Evolutionary conservation across 139 green algal species (phyloP), one percentile per base, ranked within the genome.

Genomic region (Tetraselmis striata): DNA sequence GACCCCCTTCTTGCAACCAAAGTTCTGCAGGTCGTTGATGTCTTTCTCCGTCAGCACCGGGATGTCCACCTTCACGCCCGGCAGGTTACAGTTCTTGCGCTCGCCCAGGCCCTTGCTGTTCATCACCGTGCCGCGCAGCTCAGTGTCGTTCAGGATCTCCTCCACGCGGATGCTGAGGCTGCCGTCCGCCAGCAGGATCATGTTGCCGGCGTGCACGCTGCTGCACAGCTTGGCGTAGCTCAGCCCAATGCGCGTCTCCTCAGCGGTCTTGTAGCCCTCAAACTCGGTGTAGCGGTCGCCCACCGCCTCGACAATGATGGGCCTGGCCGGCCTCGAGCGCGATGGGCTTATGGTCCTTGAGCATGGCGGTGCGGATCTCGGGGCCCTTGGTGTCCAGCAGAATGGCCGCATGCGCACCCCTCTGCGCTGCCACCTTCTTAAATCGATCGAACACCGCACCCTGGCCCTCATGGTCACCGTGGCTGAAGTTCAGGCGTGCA

Each of bases 21-120:
- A 94, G 77, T 90, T 83, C 84, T 91, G 82, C 67, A 94, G 80
- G 83, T 94, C 91, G 26, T 89, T 79, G 31, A 94, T 89, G 84
- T 94, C 89, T 83, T 94, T 92, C 26, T 88, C 85, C 31, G 87
- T 92, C 32, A 94, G 83, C 74, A 94, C 90, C n/a, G 90, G 90
- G 32, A 96, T 89, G 80, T 96, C 92, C 59, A 96, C 93, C 28
- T 92, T 82, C 1, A 95, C 92, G 23, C 90, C 90, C 28, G 90
- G 90, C 82, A 93, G 87, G 84, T 93, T 92, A 82, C 84, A 79
- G 82, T 91, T 92, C 79, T 91, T 92, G 59, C 87, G 86, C 82
- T 90, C 59, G 0, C 85, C 84, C 81, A 92, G 85, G 76, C 77
- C 80, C 83, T 89, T 90, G 77, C 67, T 87, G 83, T 91, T 93